Evolutionary conservation across 2,329 filamentous ascomycete genomes (phyloP), one percentile per base, ranked within the genome.

Genomic region (Phyllachora maydis): DNA sequence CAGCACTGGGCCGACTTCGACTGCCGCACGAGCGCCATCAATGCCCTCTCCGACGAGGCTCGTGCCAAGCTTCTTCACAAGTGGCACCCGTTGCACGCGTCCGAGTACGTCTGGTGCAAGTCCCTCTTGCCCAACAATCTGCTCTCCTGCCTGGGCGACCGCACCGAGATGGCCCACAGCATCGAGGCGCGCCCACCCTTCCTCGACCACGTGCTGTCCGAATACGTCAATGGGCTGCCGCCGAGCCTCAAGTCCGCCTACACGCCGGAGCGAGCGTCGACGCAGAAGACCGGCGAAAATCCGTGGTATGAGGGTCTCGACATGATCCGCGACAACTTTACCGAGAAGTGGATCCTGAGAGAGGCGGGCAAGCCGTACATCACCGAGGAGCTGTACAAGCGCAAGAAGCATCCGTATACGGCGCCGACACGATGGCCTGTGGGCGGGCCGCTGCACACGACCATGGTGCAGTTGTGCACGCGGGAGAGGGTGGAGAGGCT

Each of bases 281-380:
- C 24, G 27, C 14, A 21, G 14, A 13, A 13, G 9, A n/a, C n/a
- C n/a, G n/a, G n/a, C n/a, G n/a, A n/a, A n/a, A n/a, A n/a, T n/a
- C n/a, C n/a, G n/a, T n/a, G n/a, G n/a, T n/a, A n/a, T n/a, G n/a
- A n/a, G n/a, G n/a, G n/a, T n/a, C 18, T 18, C 13, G 23, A 26
- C 14, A 25, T 19, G 10, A 20, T 13, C 3, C 13, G 31, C 19
- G 28, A 32, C 26, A 27, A 31, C 1, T 41, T 55, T 19, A 35
- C 35, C 2, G 56, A 62, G 37, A 61, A 65, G 29, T 57, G 52
- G 45, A 50, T 63, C 14, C 45, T 64, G 1, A 49, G 54, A 3
- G 52, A 65, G 32, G 59, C 57, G 0, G 45, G 42, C 11, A 48
- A 46, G 27, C 55, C 57, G 3, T 64, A 52, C 31, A 48, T 64